phyloP scores from a whole-genome alignment of 2,329 filamentous ascomycete species.

The Pseudonectria foliicola region DNA sequence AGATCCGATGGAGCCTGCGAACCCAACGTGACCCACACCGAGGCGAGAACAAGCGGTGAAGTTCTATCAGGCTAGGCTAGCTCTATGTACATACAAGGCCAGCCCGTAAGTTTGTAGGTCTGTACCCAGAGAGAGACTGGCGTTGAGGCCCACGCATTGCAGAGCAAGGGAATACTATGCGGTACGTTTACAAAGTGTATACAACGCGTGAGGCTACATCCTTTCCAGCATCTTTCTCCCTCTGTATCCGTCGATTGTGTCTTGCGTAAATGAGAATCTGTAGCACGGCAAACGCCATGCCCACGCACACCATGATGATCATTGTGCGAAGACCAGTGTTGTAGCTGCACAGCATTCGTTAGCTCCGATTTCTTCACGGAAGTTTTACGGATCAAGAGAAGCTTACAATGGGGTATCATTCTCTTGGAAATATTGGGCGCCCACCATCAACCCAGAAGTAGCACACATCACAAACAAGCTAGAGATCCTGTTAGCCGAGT shows the following conservation, averaged over 20 bases:
- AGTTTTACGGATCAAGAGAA: too few species aligned
- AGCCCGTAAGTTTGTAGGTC: too few species aligned
- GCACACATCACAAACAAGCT: constrained; percentile 44
- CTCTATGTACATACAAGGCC: too few species aligned
- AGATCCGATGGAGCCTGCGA: too few species aligned
- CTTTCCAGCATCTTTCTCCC: constrained; percentile 5
- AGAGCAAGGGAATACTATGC: too few species aligned
- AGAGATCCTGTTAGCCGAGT: constrained; percentile 1
- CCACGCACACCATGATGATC: constrained; percentile 36
- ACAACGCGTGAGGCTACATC: background rate
- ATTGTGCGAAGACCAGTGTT: constrained; percentile 36
- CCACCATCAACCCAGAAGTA: constrained; percentile 42
- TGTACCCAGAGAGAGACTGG: too few species aligned
- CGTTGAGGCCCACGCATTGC: too few species aligned
- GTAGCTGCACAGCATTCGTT: constrained; percentile 26
- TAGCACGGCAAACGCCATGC: constrained; percentile 31
- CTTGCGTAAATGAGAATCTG: constrained; percentile 33
- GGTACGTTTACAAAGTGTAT: background rate
- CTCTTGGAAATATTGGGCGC: constrained; percentile 41
- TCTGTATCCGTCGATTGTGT: constrained; percentile 28
- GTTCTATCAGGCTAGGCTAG: too few species aligned
- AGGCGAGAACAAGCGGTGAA: too few species aligned
- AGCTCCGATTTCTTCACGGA: background rate
- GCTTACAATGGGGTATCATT: constrained; percentile 34
- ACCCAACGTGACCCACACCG: too few species aligned